Evolutionary conservation across 441 rosid genomes (phyloP).

Genomic region (Raphanus hybrid): DNA sequence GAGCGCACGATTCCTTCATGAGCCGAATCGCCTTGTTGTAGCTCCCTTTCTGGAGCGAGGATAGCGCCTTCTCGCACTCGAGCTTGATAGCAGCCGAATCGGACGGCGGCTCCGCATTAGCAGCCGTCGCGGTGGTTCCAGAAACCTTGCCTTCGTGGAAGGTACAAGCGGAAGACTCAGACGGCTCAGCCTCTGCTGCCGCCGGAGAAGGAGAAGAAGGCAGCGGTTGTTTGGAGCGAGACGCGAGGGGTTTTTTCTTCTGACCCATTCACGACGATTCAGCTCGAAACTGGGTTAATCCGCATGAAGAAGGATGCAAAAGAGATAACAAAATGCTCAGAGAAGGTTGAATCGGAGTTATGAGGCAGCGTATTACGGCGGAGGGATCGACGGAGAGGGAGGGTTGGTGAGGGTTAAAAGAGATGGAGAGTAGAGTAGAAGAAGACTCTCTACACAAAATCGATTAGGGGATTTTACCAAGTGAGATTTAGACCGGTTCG

Average conservation of each 20-base stretch:
- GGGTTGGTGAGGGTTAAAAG: slow-evolving; percentile 40
- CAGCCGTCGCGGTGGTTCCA: neutral
- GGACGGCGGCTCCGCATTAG: slow-evolving; percentile 44
- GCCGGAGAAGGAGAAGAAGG: slow-evolving; percentile 17
- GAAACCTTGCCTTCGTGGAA: neutral
- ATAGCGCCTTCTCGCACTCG: slow-evolving; percentile 87
- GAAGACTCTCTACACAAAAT: slow-evolving; percentile 25
- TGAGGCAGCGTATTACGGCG: slow-evolving; percentile 18
- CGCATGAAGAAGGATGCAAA: slow-evolving; percentile 19
- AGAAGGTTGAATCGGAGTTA: slow-evolving; percentile 31
- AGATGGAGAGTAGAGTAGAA: slow-evolving; percentile 38
- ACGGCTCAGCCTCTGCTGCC: slow-evolving; percentile 40
- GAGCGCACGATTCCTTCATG: slow-evolving; percentile 73
- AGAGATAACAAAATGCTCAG: too few relatives aligned
- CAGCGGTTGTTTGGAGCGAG: slow-evolving; percentile 61
- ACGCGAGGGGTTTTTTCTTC: slow-evolving; percentile 63
- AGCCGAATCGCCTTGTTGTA: slow-evolving; percentile 82
- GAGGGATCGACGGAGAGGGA: slow-evolving; percentile 50
- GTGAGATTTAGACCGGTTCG: neutral
- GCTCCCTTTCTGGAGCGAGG: slow-evolving; percentile 78
- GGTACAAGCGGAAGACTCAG: slow-evolving; percentile 24
- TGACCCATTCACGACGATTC: slow-evolving; percentile 64
- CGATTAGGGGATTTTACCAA: neutral
- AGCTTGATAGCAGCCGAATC: slow-evolving; percentile 55
- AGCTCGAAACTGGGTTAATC: slow-evolving; percentile 37